phyloP scores from a whole-genome alignment of 495 filamentous ascomycete species.

The Hypoxylon intermedium region DNA sequence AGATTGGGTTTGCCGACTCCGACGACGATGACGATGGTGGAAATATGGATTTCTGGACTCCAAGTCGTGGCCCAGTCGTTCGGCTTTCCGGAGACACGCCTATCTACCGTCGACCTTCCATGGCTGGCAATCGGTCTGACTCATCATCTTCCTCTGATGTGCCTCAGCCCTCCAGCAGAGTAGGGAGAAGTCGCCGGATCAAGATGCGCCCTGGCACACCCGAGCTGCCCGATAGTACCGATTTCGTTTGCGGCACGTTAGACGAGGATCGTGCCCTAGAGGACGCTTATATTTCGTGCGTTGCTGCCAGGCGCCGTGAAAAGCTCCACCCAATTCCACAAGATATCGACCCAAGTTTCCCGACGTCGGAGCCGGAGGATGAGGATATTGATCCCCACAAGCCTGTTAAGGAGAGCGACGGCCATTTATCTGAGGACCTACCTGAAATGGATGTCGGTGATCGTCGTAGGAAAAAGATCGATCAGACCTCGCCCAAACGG shows the following conservation, averaged over 20 bases:
- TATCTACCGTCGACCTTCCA: slow-evolving; percentile 50
- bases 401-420: slow-evolving; percentile 61
- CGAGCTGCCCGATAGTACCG: slow-evolving; percentile 92
- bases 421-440: slow-evolving; percentile 63
- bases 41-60: slow-evolving; percentile 82
- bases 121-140: slow-evolving; percentile 49
- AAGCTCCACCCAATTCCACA: slow-evolving; percentile 84
- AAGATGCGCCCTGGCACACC: slow-evolving; percentile 76
- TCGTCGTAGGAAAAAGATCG: slow-evolving; percentile 48
- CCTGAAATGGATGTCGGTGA: slow-evolving; percentile 45
- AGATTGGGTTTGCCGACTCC: slow-evolving; percentile 89
- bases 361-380: slow-evolving; percentile 88
- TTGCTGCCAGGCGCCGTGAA: slow-evolving; percentile 78
- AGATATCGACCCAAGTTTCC: slow-evolving; percentile 97
- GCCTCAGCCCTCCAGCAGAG: slow-evolving; percentile 25
- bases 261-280: slow-evolving; percentile 96
- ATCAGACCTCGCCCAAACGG: slow-evolving; percentile 49
- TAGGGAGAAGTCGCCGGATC: slow-evolving; percentile 47
- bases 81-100: slow-evolving; percentile 47
- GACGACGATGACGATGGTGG: slow-evolving; percentile 83
- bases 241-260: slow-evolving; percentile 96
- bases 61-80: slow-evolving; percentile 58
- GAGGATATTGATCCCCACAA: slow-evolving; percentile 69
- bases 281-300: slow-evolving; percentile 84
- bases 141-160: slow-evolving; percentile 45